These are phyloP conservation scores for Linnemannia exigua DNA, from an alignment of 192 early-diverging fungal genomes.

Conservation along the genomic window DNA sequence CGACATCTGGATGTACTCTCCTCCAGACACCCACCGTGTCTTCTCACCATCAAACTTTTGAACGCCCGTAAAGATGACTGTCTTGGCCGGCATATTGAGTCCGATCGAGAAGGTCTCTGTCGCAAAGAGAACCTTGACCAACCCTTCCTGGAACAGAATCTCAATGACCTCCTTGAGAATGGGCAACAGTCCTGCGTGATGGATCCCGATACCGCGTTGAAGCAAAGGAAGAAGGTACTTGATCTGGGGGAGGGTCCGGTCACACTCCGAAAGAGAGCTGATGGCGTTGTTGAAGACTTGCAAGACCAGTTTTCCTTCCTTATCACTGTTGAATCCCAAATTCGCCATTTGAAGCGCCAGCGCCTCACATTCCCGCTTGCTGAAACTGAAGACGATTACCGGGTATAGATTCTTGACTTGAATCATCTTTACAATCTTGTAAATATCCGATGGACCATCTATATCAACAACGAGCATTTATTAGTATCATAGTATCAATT, in stretches of 20 bases:
- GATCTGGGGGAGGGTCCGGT: constrained; percentile 90
- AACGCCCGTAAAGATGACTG: constrained; percentile 93
- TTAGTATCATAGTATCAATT: neutral
- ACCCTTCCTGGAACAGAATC: constrained; percentile 94
- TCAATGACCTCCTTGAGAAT: constrained; percentile 97
- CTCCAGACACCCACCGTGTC: constrained; percentile 76
- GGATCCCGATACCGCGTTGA: constrained; percentile 92
- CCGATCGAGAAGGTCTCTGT: constrained; percentile 99
- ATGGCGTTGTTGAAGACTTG: constrained; percentile 90
- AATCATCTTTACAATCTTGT: constrained; percentile 94
- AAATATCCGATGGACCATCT: constrained; percentile 81
- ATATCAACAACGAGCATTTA: neutral
- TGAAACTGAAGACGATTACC: constrained; percentile 97
- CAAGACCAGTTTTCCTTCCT: constrained; percentile 82
- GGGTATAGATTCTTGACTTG: constrained; percentile 94
- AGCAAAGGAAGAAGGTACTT: constrained; percentile 89
- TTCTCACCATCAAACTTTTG: constrained; percentile 93
- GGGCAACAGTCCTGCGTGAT: constrained; percentile 94
- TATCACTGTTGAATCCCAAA: constrained; percentile 83
- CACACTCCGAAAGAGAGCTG: constrained; percentile 82
- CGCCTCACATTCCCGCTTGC: constrained; percentile 91
- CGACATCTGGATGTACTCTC: constrained; percentile 99
- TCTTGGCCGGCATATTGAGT: constrained; percentile 98
- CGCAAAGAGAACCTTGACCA: constrained; percentile 95
- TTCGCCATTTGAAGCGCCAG: constrained; percentile 91